Evolutionary conservation across 2,329 filamentous ascomycete species (phyloP).

Genomic region (Stromatinia cepivora): DNA sequence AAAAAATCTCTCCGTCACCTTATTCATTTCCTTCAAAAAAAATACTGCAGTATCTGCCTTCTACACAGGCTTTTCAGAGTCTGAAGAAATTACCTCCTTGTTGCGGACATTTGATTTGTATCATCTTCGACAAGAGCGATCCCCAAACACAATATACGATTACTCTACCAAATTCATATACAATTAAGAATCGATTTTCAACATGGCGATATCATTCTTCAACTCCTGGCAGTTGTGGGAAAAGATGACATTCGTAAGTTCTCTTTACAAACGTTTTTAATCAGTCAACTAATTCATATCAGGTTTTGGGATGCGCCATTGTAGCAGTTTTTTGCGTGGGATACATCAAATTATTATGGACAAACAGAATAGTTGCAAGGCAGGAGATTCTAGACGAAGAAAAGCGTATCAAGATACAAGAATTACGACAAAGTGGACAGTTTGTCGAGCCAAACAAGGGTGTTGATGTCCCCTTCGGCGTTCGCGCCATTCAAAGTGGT

Average conservation of each 20-base stretch:
- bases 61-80: conserved; percentile 11
- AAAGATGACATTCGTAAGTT: conserved; percentile 83
- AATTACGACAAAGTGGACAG: conserved; percentile 56
- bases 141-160: neutral
- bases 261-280: neutral
- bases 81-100: conserved; percentile 2
- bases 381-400: conserved; percentile 67
- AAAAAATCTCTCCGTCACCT: neutral
- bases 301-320: conserved; percentile 75
- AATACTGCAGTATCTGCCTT: neutral
- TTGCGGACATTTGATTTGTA: neutral
- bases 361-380: conserved; percentile 54
- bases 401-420: conserved; percentile 54
- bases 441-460: conserved; percentile 40
- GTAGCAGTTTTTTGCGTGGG: conserved; percentile 68
- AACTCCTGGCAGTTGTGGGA: conserved; percentile 77
- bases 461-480: conserved; percentile 78
- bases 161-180: neutral
- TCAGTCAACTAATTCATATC: conserved; percentile 17
- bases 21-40: neutral
- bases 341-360: conserved; percentile 65
- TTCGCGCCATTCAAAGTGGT: conserved; percentile 80
- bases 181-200: neutral
- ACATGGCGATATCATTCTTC: conserved; percentile 55
- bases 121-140: neutral